Conservation (phyloP, 108 stramenopile species). For the Cyclostephanos tholiformis region DNA sequence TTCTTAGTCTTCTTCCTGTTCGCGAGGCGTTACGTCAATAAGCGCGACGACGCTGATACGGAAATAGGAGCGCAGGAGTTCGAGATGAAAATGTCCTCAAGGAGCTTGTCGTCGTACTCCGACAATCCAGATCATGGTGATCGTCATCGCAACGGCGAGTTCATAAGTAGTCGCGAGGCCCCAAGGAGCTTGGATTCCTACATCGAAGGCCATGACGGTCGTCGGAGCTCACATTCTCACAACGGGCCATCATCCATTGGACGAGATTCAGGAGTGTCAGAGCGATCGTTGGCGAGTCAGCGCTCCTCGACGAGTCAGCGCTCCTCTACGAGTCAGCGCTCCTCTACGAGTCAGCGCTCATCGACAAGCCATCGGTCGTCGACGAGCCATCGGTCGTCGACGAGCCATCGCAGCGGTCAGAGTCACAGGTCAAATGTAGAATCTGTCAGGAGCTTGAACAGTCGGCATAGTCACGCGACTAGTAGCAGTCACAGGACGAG, state of each 20-base stretch:
- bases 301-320: background rate
- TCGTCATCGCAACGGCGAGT: background rate
- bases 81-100: conserved; percentile 33
- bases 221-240: too few species aligned
- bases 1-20: conserved; percentile 37
- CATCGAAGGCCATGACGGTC: too few species aligned
- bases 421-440: conserved; percentile 14
- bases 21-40: conserved; percentile 37
- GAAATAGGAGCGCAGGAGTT: conserved; percentile 10
- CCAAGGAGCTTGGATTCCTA: too few species aligned
- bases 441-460: background rate
- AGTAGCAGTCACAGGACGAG: conserved; percentile 16
- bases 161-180: too few species aligned
- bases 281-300: conserved; percentile 3
- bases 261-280: too few species aligned
- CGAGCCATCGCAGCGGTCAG: conserved; percentile 25
- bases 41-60: conserved; percentile 12
- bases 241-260: too few species aligned
- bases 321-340: background rate
- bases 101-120: conserved; percentile 1
- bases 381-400: conserved; percentile 11
- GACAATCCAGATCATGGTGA: background rate
- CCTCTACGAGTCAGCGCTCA: background rate
- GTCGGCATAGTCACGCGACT: conserved; percentile 15
- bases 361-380: conserved; percentile 8